A percentile compares a stretch with the other conserved stretches of the same genome.
Conservation (phyloP, 1,284 basidiomycete genomes). For the Melampsora americana region DNA sequence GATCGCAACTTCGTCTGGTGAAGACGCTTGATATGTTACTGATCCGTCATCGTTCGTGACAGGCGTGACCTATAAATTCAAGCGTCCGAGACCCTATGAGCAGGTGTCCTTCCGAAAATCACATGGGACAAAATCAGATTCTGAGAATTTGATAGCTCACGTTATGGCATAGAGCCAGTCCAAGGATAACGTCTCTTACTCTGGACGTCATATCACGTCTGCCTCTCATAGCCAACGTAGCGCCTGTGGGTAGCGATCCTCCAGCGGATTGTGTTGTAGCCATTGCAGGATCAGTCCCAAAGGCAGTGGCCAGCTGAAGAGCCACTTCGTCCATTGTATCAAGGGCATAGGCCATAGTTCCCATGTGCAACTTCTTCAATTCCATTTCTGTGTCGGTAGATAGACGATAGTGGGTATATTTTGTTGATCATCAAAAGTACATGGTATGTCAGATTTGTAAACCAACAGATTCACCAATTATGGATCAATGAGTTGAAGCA, state of each 20-base stretch:
- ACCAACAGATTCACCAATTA: background rate
- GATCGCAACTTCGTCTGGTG: conserved; percentile 97
- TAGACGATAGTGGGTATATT: background rate
- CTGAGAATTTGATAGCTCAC: conserved; percentile 58
- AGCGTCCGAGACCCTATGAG: background rate
- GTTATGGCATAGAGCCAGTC: conserved; percentile 93
- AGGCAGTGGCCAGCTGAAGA: conserved; percentile 76
- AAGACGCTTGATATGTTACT: conserved; percentile 95
- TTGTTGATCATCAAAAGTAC: conserved; percentile 11
- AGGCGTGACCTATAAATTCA: conserved; percentile 73
- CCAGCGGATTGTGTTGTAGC: background rate
- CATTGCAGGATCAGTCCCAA: conserved; percentile 53
- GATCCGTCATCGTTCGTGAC: conserved; percentile 88
- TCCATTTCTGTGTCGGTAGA: conserved; percentile 76
- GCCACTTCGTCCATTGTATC: conserved; percentile 98
- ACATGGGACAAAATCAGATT: background rate
- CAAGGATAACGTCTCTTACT: conserved; percentile 88
- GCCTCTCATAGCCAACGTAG: conserved; percentile 73
- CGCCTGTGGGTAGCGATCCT: conserved; percentile 62
- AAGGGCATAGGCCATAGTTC: conserved; percentile 91
- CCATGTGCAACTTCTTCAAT: conserved; percentile 96
- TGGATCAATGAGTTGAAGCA: too few species aligned
- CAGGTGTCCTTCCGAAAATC: background rate
- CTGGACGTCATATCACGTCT: conserved; percentile 90
- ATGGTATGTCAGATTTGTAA: conserved; percentile 4